phyloP scores from a whole-genome alignment of 2,329 filamentous ascomycete species.

The Ophiognomonia clavigignenti-juglandacearum region DNA sequence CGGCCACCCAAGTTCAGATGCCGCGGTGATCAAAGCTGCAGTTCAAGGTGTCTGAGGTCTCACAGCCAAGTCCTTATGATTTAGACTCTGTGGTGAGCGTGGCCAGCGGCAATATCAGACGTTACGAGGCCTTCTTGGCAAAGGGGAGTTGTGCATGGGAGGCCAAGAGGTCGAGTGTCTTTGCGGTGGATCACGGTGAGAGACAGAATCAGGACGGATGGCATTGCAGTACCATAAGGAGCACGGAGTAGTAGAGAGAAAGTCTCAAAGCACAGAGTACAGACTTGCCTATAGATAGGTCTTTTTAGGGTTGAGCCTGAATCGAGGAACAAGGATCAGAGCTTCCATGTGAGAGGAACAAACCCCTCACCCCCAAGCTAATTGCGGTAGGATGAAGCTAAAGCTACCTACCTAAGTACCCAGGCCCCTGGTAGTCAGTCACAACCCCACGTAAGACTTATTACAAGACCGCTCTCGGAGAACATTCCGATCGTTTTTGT shows the following conservation, averaged over 20 bases:
- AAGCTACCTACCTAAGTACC: too few species aligned
- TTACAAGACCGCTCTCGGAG: slow-evolving; percentile 11
- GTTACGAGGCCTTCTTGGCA: slow-evolving; percentile 4
- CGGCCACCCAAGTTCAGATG: not conserved
- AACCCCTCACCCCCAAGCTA: slow-evolving; percentile 9
- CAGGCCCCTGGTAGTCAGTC: too few species aligned
- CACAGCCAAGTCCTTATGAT: not conserved
- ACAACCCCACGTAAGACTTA: slow-evolving; percentile 2
- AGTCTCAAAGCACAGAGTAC: too few species aligned
- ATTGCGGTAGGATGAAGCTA: not conserved
- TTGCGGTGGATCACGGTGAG: too few species aligned
- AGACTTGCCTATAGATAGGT: too few species aligned
- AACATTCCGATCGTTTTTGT: not conserved
- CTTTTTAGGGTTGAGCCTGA: too few species aligned
- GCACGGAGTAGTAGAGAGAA: too few species aligned
- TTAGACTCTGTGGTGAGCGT: not conserved
- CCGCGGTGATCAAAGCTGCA: not conserved
- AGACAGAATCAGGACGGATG: too few species aligned
- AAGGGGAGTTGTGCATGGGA: not conserved
- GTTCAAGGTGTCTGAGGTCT: not conserved
- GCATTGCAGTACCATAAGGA: too few species aligned
- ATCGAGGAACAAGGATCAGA: not conserved
- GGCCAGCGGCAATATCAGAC: not conserved
- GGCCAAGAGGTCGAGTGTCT: too few species aligned
- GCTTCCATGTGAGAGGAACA: slow-evolving; percentile 11